Evolutionary conservation across 331 rosid genomes (phyloP).

Genomic region (Cucumis variabilis): DNA sequence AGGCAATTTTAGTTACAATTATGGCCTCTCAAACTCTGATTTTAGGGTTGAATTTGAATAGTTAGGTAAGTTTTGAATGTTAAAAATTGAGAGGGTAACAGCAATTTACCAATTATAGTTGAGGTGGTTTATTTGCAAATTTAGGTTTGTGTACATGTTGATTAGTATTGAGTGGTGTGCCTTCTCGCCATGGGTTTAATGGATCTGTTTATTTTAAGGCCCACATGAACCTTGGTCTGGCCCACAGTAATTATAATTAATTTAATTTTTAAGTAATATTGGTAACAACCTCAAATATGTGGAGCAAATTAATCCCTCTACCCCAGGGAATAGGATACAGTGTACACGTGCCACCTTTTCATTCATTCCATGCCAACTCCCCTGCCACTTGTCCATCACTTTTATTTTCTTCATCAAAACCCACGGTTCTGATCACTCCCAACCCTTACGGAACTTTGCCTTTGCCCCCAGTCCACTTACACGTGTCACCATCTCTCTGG

Average conservation of each 20-base stretch:
- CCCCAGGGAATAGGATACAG: constrained; percentile 25
- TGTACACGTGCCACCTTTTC: neutral
- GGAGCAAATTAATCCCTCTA: constrained; percentile 32
- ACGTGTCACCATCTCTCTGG: neutral
- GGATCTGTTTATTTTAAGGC: neutral
- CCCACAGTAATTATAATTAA: constrained; percentile 12
- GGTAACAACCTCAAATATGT: neutral
- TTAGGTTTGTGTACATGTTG: too few relatives aligned
- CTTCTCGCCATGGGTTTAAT: neutral
- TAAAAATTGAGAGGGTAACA: too few relatives aligned
- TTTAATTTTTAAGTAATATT: neutral
- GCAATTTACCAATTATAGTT: too few relatives aligned
- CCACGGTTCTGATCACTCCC: neutral
- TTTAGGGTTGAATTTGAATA: too few relatives aligned
- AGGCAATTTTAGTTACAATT: too few relatives aligned
- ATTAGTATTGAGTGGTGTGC: neutral
- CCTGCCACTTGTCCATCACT: neutral
- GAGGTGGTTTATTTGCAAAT: too few relatives aligned
- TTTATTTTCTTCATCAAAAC: neutral
- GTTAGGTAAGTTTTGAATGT: too few relatives aligned
- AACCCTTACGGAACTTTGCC: neutral
- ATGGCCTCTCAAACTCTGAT: too few relatives aligned
- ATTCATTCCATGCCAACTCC: neutral
- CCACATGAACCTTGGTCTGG: neutral
- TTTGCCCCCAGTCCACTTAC: too few relatives aligned